A percentile compares a stretch with the other conserved stretches of the same genome.
Evolutionary conservation across 805 yeast species (phyloP).

Genomic region (Lipomyces chichibuensis): DNA sequence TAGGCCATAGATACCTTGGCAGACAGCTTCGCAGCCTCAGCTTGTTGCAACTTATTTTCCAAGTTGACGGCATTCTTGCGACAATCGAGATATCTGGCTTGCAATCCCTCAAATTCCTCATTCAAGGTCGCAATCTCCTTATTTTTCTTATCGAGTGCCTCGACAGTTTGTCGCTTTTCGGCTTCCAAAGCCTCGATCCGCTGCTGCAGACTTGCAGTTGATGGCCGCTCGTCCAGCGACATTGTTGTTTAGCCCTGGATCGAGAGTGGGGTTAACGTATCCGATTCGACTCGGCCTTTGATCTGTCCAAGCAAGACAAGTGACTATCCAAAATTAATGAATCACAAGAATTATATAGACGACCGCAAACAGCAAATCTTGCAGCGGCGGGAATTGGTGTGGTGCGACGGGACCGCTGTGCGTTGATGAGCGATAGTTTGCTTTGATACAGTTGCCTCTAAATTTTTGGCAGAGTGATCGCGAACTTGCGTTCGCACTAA

Average conservation of each 20-base stretch:
- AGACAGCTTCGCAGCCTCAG: slow-evolving; percentile 41
- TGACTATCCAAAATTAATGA: background rate
- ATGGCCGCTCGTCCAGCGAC: slow-evolving; percentile 2
- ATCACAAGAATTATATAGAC: background rate
- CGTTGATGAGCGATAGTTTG: background rate
- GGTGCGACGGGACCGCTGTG: background rate
- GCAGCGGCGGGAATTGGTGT: background rate
- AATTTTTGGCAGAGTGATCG: background rate
- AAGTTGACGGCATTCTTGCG: slow-evolving; percentile 50
- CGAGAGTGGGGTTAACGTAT: too few species aligned
- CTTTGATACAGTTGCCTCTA: background rate
- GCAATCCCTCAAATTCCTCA: slow-evolving; percentile 48
- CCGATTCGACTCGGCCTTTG: background rate
- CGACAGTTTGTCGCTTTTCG: slow-evolving; percentile 41
- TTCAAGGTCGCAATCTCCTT: slow-evolving; percentile 43
- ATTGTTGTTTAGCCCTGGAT: background rate
- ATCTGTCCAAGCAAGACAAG: background rate
- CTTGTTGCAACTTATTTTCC: slow-evolving; percentile 46
- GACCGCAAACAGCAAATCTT: background rate
- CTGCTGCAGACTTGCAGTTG: slow-evolving; percentile 22
- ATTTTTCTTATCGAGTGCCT: slow-evolving; percentile 41
- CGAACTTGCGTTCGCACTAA: background rate
- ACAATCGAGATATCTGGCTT: slow-evolving; percentile 45
- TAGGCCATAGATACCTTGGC: slow-evolving; percentile 23
- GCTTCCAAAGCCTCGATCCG: slow-evolving; percentile 33